A percentile compares a stretch with the other conserved stretches of the same genome.
Conservation (phyloP, 2,329 filamentous ascomycete genomes). For the Penicillium occitanis region DNA sequence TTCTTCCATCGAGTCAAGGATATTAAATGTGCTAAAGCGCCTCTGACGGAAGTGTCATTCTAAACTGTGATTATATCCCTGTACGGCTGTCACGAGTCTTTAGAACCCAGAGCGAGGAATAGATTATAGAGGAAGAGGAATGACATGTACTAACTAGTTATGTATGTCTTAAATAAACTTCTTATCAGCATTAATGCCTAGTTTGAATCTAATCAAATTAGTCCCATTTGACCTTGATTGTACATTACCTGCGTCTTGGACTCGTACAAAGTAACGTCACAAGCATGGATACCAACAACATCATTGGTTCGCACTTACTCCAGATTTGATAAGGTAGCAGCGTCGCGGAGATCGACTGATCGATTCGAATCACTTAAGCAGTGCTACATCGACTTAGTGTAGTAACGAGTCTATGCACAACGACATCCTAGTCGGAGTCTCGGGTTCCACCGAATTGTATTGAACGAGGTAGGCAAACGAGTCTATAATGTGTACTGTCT, state of each 20-base stretch:
- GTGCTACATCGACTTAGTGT: background rate
- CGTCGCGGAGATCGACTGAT: background rate
- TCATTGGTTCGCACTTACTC: background rate
- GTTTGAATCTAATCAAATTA: background rate
- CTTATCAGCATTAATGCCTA: background rate
- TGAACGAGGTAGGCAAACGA: background rate
- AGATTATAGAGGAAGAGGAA: background rate
- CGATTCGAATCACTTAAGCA: background rate
- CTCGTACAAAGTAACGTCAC: background rate
- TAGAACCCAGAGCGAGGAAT: background rate
- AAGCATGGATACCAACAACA: background rate
- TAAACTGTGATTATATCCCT: background rate
- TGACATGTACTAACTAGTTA: background rate
- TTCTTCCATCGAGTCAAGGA: background rate
- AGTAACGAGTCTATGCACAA: background rate
- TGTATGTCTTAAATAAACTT: background rate
- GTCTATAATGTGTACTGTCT: background rate
- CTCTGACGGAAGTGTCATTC: background rate
- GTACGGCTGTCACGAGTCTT: background rate
- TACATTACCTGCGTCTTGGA: background rate
- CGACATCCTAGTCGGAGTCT: conserved; percentile 3
- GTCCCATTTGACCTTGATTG: background rate
- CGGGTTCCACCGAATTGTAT: background rate
- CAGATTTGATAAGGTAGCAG: background rate
- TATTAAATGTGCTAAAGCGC: background rate